Base-by-base conservation (phyloP, 768 basidiomycete genomes). In the Rhizopogon roseolus region DNA sequence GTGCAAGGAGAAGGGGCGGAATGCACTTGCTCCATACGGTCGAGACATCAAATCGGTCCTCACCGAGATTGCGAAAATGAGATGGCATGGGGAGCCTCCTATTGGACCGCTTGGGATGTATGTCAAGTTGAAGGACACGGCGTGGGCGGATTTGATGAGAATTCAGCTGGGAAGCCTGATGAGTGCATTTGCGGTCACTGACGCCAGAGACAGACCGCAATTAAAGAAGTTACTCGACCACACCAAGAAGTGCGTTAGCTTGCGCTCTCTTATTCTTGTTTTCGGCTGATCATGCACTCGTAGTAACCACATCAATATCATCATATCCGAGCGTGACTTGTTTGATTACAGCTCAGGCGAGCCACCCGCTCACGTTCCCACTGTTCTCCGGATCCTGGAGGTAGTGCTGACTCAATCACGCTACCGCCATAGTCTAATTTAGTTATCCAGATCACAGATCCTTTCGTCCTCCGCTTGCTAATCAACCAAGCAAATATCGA, bases 301-400 rank as follows among this genome's bases (percentile, higher is more conserved):
- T 55, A 89, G 87, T 57, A 53, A 40, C 8, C 66, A 78, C 22
- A 71, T 67, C 22, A 70, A 69, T 6, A 82, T 93, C 55, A 76
- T 90, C 59, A 82, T 88, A 50, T 77, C 81, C 22, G 76, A 81
- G 54, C 83, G 77, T 38, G 93, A 95, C 62, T 59, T 90, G 39
- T 98, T 97, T 65, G 91, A 97, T 63, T 95, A 81, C 60, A 75
- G 76, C 37, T 55, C 60, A 1, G 93, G 93, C 27, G 93, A 96
- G 63, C 86, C 88, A 10, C 77, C 80, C 2, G 63, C 64, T 17
- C 55, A 78, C 19, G 77, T 85, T 49, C 72, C 82, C 3, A 98
- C 95, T 6, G 80, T 95, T 25, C 75, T 96, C 25, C 86, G 93
- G 25, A 87, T 86, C 16, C 78, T 98, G 7, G 83, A 88, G 27